Evolutionary conservation across 225 moss, liverwort and hornwort species (phyloP).

Genomic region (Antitrichia curtipendula): DNA sequence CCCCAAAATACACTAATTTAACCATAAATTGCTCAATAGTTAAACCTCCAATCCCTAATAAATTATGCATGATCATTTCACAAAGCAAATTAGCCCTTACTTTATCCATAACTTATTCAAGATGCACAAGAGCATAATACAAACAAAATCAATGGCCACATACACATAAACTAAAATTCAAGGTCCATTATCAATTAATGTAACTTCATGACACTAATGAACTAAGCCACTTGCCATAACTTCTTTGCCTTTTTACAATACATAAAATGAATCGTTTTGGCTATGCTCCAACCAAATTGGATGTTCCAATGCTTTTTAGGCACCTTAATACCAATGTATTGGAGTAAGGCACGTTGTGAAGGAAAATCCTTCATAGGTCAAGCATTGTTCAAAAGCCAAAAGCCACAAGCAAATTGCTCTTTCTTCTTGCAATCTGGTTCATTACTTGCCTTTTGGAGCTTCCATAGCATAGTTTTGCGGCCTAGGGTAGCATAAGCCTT

Average conservation of each 20-base stretch:
- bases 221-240: rapidly evolving
- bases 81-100: no score
- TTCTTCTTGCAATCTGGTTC: no score
- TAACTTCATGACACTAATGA: neutral
- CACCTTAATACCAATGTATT: neutral
- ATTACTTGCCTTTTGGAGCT: no score
- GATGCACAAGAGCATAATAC: rapidly evolving
- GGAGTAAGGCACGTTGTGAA: neutral
- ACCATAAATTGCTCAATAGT: no score
- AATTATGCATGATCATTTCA: no score
- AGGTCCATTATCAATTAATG: neutral
- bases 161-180: neutral
- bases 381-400: neutral
- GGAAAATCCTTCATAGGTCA: neutral
- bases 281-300: neutral
- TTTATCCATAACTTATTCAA: neutral
- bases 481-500: no score
- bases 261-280: no score
- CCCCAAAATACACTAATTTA: no score
- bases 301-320: neutral
- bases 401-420: no score
- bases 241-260: neutral
- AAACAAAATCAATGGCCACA: neutral
- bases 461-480: rapidly evolving
- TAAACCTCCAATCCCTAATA: no score